A percentile compares a stretch with the other conserved stretches of the same genome.
phyloP scores from a whole-genome alignment of 2,329 filamentous ascomycete species.

The Arachnopeziza araneosa region DNA sequence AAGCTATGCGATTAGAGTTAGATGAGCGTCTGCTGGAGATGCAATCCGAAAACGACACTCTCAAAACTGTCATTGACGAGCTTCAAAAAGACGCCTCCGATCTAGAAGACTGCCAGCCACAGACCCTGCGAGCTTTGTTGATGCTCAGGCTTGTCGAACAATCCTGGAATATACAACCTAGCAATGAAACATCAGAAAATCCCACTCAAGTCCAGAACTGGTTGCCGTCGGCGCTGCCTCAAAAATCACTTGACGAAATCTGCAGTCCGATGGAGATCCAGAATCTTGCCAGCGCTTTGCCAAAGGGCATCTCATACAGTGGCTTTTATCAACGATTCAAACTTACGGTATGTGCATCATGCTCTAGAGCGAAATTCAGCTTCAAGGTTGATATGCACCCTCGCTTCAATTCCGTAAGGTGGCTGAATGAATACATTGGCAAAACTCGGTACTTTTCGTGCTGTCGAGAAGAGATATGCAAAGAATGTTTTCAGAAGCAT shows the following conservation, averaged over 20 bases:
- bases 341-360: slow-evolving; percentile 1
- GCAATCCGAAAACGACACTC: neutral
- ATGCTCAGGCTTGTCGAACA: slow-evolving; percentile 8
- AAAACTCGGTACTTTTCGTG: slow-evolving; percentile 7
- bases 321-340: slow-evolving; percentile 8
- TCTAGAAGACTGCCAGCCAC: neutral
- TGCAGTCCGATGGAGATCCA: slow-evolving; percentile 4
- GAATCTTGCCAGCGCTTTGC: neutral
- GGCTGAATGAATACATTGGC: slow-evolving; percentile 8
- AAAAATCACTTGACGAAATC: slow-evolving; percentile 2
- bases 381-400: neutral
- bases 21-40: neutral
- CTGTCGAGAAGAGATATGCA: slow-evolving; percentile 10
- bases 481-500: slow-evolving; percentile 6
- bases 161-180: neutral
- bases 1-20: no score
- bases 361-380: slow-evolving; percentile 7
- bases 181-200: neutral
- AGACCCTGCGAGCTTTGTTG: slow-evolving; percentile 5
- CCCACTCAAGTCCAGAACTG: neutral
- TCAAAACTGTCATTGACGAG: slow-evolving; percentile 2
- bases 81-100: slow-evolving; percentile 3
- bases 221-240: neutral
- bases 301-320: neutral
- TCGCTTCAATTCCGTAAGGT: neutral